These are phyloP conservation scores for Lepidium sativum DNA, from an alignment of 345 rosid species.

Conservation along the genomic window DNA sequence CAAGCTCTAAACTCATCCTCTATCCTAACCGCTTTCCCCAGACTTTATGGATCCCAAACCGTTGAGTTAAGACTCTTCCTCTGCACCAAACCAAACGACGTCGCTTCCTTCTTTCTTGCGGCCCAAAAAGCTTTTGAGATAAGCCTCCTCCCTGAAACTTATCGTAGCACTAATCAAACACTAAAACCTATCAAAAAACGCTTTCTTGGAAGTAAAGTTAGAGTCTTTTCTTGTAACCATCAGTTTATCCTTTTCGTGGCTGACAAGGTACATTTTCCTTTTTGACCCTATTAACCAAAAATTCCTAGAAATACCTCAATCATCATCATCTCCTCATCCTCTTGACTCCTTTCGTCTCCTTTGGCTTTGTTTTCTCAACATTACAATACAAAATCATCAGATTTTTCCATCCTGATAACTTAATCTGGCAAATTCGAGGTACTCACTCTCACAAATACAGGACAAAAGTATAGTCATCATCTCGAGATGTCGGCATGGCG, in stretches of 20 bases:
- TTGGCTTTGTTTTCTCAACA: slow-evolving; percentile 7
- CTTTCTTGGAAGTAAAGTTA: slow-evolving; percentile 7
- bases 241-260: slow-evolving; percentile 15
- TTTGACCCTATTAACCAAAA: slow-evolving; percentile 12
- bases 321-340: not conserved
- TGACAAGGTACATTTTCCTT: slow-evolving; percentile 2
- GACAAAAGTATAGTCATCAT: not conserved
- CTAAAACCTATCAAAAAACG: slow-evolving; percentile 7
- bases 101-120: not conserved
- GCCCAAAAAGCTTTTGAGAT: not conserved
- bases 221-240: slow-evolving; percentile 14
- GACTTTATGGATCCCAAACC: not conserved
- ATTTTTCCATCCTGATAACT: not conserved
- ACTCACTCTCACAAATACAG: slow-evolving; percentile 1
- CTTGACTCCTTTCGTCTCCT: slow-evolving; percentile 17
- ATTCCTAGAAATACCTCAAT: slow-evolving; percentile 4
- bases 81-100: slow-evolving; percentile 1
- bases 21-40: not conserved
- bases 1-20: not conserved
- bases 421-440: slow-evolving; percentile 13
- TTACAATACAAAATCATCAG: slow-evolving; percentile 16
- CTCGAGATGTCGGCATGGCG: slow-evolving; percentile 19
- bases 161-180: not conserved
- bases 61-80: slow-evolving; percentile 4
- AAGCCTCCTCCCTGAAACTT: not conserved